These are phyloP conservation scores for Phaeoacremonium minimum DNA, from an alignment of 2,329 filamentous ascomycete genomes.

Conservation along the genomic window DNA sequence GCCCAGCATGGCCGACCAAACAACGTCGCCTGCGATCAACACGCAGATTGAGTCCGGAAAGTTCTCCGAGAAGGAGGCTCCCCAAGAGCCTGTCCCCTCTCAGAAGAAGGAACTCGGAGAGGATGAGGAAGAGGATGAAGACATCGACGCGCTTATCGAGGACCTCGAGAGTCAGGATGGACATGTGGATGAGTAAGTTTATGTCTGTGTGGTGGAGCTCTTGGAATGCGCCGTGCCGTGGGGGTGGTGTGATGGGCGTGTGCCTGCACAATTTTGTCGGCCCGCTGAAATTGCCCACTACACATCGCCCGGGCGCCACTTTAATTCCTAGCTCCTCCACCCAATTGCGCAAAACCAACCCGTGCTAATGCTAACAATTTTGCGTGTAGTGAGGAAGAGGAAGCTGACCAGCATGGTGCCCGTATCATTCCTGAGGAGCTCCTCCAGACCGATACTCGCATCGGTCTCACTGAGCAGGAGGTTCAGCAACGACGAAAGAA, in stretches of 20 bases:
- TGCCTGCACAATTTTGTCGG: too few relatives aligned
- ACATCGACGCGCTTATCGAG: conserved; percentile 83
- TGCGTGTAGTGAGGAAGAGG: too few relatives aligned
- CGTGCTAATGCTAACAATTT: too few relatives aligned
- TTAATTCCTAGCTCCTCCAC: too few relatives aligned
- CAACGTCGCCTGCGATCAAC: conserved; percentile 53
- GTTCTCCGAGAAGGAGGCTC: conserved; percentile 59
- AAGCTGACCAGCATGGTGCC: conserved; percentile 41
- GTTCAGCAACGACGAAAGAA: conserved; percentile 61
- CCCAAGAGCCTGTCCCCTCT: conserved; percentile 25
- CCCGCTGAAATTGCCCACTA: too few relatives aligned
- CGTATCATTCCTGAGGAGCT: conserved; percentile 68
- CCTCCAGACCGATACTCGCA: conserved; percentile 69
- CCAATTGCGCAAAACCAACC: too few relatives aligned
- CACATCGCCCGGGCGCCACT: too few relatives aligned
- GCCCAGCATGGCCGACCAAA: conserved; percentile 50
- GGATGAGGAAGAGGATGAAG: conserved; percentile 72
- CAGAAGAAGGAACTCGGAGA: conserved; percentile 37
- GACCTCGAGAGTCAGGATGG: conserved; percentile 82
- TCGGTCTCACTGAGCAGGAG: conserved; percentile 67
- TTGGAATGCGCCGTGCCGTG: too few relatives aligned
- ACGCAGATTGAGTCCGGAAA: conserved; percentile 61
- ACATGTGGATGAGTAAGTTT: conserved; percentile 58
- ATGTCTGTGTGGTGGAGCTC: too few relatives aligned
- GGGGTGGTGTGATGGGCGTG: too few relatives aligned